Evolutionary conservation across 257 asterid species (phyloP).

Genomic region (Apocynum venetum): DNA sequence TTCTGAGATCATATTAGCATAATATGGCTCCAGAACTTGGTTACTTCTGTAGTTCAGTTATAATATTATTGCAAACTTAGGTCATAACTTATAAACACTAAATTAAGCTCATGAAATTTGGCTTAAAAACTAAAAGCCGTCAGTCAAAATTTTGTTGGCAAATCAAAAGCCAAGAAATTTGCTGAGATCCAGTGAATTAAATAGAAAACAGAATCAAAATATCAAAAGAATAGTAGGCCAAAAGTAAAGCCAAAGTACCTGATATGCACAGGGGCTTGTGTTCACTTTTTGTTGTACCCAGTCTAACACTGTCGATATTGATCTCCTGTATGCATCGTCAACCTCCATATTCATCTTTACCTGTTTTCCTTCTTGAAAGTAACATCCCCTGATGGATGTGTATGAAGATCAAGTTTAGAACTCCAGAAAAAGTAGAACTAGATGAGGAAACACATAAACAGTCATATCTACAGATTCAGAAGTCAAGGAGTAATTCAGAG

Average conservation of each 20-base stretch:
- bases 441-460: background rate
- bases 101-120: background rate
- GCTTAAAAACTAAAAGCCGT: background rate
- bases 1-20: background rate
- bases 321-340: slow-evolving; percentile 54
- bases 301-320: slow-evolving; percentile 59
- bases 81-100: background rate
- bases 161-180: background rate
- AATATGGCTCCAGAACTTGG: too few relatives aligned
- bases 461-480: too few relatives aligned
- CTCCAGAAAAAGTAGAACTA: background rate
- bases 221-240: background rate
- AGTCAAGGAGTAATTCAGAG: too few relatives aligned
- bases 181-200: background rate
- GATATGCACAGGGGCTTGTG: slow-evolving; percentile 81
- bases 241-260: slow-evolving; percentile 28
- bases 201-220: background rate
- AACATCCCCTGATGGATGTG: slow-evolving; percentile 68
- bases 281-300: slow-evolving; percentile 64
- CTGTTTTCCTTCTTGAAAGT: slow-evolving; percentile 78
- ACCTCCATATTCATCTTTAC: slow-evolving; percentile 69
- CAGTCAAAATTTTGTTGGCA: background rate
- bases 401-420: slow-evolving; percentile 12
- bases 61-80: background rate
- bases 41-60: background rate